Evolutionary conservation across 2,329 filamentous ascomycete genomes (phyloP).

Genomic region (Penicillium hordei): DNA sequence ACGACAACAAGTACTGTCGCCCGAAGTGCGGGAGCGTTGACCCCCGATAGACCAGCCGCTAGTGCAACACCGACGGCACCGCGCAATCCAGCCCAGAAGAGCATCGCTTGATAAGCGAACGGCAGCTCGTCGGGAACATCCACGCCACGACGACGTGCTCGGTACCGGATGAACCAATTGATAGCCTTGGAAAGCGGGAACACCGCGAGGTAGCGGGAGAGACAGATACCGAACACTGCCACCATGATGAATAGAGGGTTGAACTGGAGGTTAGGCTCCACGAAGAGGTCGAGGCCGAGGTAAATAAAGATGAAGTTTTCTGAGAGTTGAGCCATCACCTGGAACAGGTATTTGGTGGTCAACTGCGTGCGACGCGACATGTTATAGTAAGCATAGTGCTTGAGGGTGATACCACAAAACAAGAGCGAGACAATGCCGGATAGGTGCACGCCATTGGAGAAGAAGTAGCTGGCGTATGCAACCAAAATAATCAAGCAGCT

Average conservation of each 20-base stretch:
- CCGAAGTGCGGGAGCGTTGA: slow-evolving; percentile 77
- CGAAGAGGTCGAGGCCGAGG: slow-evolving; percentile 89
- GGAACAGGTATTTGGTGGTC: slow-evolving; percentile 96
- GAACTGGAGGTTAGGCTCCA: slow-evolving; percentile 81
- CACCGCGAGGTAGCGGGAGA: slow-evolving; percentile 88
- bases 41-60: slow-evolving; percentile 80
- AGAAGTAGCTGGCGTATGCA: slow-evolving; percentile 95
- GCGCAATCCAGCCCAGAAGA: slow-evolving; percentile 97
- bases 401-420: slow-evolving; percentile 97
- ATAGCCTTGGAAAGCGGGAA: slow-evolving; percentile 88
- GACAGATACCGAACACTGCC: slow-evolving; percentile 86
- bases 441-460: slow-evolving; percentile 92
- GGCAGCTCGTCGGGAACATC: slow-evolving; percentile 85
- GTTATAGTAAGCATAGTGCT: slow-evolving; percentile 99
- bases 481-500: slow-evolving; percentile 92
- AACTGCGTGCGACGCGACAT: slow-evolving; percentile 98
- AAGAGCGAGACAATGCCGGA: slow-evolving; percentile 95
- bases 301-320: slow-evolving; percentile 99
- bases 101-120: slow-evolving; percentile 96
- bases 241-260: slow-evolving; percentile 95
- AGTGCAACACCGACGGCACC: slow-evolving; percentile 94
- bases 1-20: slow-evolving; percentile 98
- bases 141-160: slow-evolving; percentile 71
- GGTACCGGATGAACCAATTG: slow-evolving; percentile 89
- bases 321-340: slow-evolving; percentile 87